Conservation (phyloP, 1,284 basidiomycete species). For the Pisolithus thermaeus region DNA sequence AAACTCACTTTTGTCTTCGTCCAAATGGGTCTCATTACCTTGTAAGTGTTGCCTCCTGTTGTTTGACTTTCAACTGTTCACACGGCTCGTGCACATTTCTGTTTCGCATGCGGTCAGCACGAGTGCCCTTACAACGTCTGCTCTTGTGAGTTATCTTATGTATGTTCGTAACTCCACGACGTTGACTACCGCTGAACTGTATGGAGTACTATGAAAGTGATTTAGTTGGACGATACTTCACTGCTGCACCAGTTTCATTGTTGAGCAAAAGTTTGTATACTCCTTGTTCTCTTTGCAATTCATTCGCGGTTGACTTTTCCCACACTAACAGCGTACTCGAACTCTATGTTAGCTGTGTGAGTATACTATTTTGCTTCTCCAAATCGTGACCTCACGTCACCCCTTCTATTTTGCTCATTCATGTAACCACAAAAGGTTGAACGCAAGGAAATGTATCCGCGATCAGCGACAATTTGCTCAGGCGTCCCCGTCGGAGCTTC, state of each 20-base stretch:
- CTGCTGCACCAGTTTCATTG: slow-evolving; percentile 7
- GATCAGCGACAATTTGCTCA: slow-evolving; percentile 5
- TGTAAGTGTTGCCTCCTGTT: neutral
- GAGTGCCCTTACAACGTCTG: too few relatives aligned
- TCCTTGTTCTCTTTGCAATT: neutral
- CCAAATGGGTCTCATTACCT: slow-evolving; percentile 5
- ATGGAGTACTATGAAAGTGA: neutral
- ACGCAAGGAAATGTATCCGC: slow-evolving; percentile 15
- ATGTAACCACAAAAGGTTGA: slow-evolving; percentile 5
- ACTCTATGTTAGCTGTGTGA: slow-evolving; percentile 3
- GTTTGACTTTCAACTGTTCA: neutral
- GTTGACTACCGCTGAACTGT: too few relatives aligned
- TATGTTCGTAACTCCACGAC: too few relatives aligned
- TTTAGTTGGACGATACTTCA: neutral
- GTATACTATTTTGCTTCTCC: neutral
- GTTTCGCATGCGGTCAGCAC: too few relatives aligned
- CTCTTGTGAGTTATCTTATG: too few relatives aligned
- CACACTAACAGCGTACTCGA: neutral
- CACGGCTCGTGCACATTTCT: too few relatives aligned
- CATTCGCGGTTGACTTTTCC: neutral
- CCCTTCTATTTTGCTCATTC: neutral
- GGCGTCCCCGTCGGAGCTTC: too few relatives aligned
- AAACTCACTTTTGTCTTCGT: slow-evolving; percentile 1
- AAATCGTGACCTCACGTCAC: neutral
- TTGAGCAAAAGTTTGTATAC: slow-evolving; percentile 13